Evolutionary conservation across 2,329 filamentous ascomycete genomes (phyloP), one percentile per base, ranked within the genome.

Genomic region (Alternaria sp.): DNA sequence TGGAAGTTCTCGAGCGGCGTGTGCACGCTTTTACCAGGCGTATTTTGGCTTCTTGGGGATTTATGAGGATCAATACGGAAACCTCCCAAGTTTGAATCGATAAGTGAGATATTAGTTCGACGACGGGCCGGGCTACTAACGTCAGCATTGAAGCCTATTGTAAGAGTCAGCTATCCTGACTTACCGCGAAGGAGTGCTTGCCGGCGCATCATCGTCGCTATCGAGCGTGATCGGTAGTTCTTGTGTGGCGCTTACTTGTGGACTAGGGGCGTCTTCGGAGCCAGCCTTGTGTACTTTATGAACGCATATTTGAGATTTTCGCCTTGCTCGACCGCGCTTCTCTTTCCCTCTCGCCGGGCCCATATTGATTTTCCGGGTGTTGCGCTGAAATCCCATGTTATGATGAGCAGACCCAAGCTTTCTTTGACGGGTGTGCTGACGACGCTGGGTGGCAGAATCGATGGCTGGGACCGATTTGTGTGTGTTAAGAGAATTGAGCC

Each of bases 191-290:
- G 44, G 29, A 24, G 13, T 48, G 7, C 41, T 13, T 21, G 6
- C 28, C 1, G 37, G 26, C 34, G 29, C 41, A 9, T 56, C 49
- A 23, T 58, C 52, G 2, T 64, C 56, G 41, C 62, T 61, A n/a
- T 62, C 56, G 29, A 68, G 60, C 2, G 41, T 55, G 23, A 68
- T 68, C 10, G 65, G 65, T 2, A 36, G 11, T 0, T 56, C 11
- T 9, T 46, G 29, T 1, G 48, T 54, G n/a, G 56, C 34, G 23
- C 61, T 61, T 4, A 56, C 26, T 4, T 34, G 51, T 9, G 37
- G 54, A 0, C 46, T 29, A 10, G 51, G 29, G 4, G 39, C 33
- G 3, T 37, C 2, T 21, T 31, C 26, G 24, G 41, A 52, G 21
- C 21, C 17, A 24, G 31, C 7, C 24, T 42, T 36, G 23, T 10